Evolutionary conservation across 495 filamentous ascomycete species (phyloP).

Genomic region (Amphirosellinia nigrospora): DNA sequence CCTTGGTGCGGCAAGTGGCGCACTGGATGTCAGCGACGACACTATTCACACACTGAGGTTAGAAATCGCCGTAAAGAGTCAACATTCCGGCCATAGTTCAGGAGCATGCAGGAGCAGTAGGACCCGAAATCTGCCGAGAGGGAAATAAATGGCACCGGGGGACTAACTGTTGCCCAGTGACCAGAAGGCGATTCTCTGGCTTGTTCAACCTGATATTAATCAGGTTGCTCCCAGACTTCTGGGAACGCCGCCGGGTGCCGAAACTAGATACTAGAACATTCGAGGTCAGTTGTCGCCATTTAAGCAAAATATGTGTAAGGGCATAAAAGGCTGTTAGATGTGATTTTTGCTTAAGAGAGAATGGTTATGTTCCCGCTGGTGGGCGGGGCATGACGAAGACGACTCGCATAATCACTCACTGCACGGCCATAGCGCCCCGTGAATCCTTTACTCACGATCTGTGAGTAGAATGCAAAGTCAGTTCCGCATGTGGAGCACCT

Average conservation of each 20-base stretch:
- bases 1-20: conserved; percentile 63
- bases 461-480: conserved; percentile 75
- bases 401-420: neutral
- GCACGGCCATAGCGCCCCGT: conserved; percentile 92
- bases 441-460: conserved; percentile 92
- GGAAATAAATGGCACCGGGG: too few species aligned
- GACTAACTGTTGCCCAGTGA: conserved; percentile 82
- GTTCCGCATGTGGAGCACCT: conserved; percentile 75
- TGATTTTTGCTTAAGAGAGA: neutral
- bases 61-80: too few species aligned
- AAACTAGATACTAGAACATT: conserved; percentile 68
- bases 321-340: neutral
- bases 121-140: too few species aligned
- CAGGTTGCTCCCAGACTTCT: conserved; percentile 36
- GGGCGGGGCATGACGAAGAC: neutral
- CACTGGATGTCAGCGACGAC: conserved; percentile 65
- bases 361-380: neutral
- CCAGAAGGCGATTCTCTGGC: conserved; percentile 72
- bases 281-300: neutral
- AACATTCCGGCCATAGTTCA: too few species aligned
- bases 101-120: too few species aligned
- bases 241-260: conserved; percentile 50
- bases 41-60: too few species aligned
- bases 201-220: conserved; percentile 55
- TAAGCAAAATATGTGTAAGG: neutral